Percentiles rank a stretch among this genome's conserved stretches.
phyloP scores from a whole-genome alignment of 1,139 yeast species.

The Debaryomyces subglobosus region DNA sequence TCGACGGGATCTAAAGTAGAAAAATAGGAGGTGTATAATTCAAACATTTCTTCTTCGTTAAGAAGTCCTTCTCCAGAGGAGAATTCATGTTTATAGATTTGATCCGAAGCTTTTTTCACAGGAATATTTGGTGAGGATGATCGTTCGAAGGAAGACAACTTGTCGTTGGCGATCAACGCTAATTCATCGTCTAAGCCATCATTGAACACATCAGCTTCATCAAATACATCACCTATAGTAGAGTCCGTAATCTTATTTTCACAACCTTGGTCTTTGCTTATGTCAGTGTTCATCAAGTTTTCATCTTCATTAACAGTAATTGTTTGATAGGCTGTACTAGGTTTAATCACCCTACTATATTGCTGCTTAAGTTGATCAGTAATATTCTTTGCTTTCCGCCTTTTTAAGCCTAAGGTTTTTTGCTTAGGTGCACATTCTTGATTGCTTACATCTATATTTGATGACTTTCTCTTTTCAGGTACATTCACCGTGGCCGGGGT shows the following conservation, averaged over 20 bases:
- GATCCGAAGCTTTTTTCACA: constrained; percentile 5
- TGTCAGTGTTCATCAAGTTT: background rate
- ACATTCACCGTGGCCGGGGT: background rate
- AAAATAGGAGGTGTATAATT: constrained; percentile 40
- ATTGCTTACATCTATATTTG: background rate
- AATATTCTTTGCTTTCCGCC: constrained; percentile 14
- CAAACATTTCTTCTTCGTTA: constrained; percentile 29
- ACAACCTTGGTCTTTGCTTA: background rate
- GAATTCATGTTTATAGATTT: constrained; percentile 16
- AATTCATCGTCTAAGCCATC: constrained; percentile 33
- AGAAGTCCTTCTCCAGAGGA: constrained; percentile 31
- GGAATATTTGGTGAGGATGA: constrained; percentile 1
- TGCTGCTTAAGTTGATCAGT: constrained; percentile 20
- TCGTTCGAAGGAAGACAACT: constrained; percentile 1
- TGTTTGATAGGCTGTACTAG: constrained; percentile 3
- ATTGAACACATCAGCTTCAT: constrained; percentile 27
- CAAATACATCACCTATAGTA: constrained; percentile 15
- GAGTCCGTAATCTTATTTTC: background rate
- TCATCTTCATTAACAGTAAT: constrained; percentile 9
- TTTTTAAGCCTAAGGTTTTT: constrained; percentile 22
- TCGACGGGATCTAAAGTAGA: constrained; percentile 25
- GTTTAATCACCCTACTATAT: constrained; percentile 4
- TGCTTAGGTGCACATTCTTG: background rate
- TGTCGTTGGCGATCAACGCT: constrained; percentile 6
- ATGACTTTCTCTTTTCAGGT: background rate